Evolutionary conservation across 345 rosid genomes (phyloP).

Genomic region (Citrus reticulata): DNA sequence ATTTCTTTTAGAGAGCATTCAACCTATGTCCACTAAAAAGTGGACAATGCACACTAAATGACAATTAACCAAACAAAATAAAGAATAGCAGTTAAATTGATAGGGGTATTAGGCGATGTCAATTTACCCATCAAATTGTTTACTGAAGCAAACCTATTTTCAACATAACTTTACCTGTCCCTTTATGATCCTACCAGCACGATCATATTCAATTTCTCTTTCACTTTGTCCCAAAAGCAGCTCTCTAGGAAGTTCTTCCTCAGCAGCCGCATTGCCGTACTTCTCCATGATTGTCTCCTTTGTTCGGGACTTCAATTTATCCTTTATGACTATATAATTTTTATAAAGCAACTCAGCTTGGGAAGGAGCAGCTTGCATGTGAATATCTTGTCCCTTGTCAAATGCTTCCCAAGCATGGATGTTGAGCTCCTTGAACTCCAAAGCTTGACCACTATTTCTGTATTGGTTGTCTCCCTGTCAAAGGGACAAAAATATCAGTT

Average conservation of each 20-base stretch:
- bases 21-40: neutral
- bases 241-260: constrained; percentile 60
- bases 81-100: neutral
- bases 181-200: constrained; percentile 65
- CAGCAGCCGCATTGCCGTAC: constrained; percentile 62
- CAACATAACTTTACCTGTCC: constrained; percentile 42
- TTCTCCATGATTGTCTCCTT: constrained; percentile 60
- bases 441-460: constrained; percentile 69
- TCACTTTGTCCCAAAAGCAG: constrained; percentile 79
- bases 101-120: neutral
- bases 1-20: neutral
- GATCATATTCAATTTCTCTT: constrained; percentile 70
- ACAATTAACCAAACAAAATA: neutral
- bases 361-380: constrained; percentile 79
- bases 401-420: constrained; percentile 63
- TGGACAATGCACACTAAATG: neutral
- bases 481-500: neutral
- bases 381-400: constrained; percentile 71
- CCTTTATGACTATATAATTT: constrained; percentile 47
- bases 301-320: constrained; percentile 44
- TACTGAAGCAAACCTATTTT: neutral
- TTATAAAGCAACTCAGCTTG: constrained; percentile 69
- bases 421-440: constrained; percentile 64
- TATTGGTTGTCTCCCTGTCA: constrained; percentile 65
- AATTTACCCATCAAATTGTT: neutral